A percentile compares a stretch with the other conserved stretches of the same genome.
Conservation (phyloP, 2,329 filamentous ascomycete genomes). For the Myrmaecium sp. region DNA sequence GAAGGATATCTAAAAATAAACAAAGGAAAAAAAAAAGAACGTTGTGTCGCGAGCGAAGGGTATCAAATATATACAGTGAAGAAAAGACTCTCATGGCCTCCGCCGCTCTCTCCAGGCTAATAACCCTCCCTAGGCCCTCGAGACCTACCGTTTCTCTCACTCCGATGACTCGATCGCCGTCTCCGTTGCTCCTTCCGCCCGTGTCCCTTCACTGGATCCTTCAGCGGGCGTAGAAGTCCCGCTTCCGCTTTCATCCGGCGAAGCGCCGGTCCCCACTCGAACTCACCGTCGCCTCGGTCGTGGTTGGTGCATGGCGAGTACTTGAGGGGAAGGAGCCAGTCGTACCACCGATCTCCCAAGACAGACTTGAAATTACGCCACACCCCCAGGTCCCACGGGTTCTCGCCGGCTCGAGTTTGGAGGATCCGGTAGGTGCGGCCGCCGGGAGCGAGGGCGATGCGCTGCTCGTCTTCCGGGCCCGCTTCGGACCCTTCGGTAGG, state of each 20-base stretch:
- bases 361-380: conserved; percentile 59
- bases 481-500: neutral
- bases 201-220: neutral
- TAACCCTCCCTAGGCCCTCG: no score
- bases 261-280: conserved; percentile 47
- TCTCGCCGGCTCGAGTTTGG: conserved; percentile 54
- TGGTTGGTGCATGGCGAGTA: conserved; percentile 60
- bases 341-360: conserved; percentile 53
- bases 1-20: no score
- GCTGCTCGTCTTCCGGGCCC: neutral
- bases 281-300: conserved; percentile 48
- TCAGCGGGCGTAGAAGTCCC: neutral
- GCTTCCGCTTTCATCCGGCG: conserved; percentile 24
- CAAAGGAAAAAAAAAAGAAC: no score
- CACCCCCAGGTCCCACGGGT: conserved; percentile 66
- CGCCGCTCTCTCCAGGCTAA: no score
- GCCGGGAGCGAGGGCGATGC: conserved; percentile 7
- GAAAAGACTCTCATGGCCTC: no score
- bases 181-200: no score
- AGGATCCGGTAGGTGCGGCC: conserved; percentile 63
- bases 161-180: no score
- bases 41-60: no score
- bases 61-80: no score
- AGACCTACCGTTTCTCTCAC: no score
- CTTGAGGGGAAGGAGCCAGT: conserved; percentile 69